These are phyloP conservation scores for Phylloporus sp. DNA, from an alignment of 768 basidiomycete genomes.

Conservation along the genomic window DNA sequence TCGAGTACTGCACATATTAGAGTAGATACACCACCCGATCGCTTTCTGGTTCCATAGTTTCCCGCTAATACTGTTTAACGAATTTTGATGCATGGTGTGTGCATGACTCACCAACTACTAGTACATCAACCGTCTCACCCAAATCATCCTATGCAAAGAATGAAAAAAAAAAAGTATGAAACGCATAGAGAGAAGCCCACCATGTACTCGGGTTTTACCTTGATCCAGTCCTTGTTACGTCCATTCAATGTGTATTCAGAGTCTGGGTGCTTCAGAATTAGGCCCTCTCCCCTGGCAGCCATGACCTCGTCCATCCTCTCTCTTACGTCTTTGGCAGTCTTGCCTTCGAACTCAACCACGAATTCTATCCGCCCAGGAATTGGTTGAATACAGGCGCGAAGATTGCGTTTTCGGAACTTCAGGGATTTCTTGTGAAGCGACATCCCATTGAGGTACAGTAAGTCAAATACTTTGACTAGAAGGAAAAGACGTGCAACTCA, in stretches of 20 bases:
- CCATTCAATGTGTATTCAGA: slow-evolving; percentile 84
- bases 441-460: slow-evolving; percentile 84
- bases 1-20: slow-evolving; percentile 88
- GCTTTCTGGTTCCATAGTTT: slow-evolving; percentile 82
- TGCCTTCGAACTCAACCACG: slow-evolving; percentile 65
- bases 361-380: slow-evolving; percentile 82
- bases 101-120: slow-evolving; percentile 71
- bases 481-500: neutral
- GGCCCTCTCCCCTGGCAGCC: slow-evolving; percentile 82
- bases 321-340: slow-evolving; percentile 77
- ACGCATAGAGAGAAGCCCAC: slow-evolving; percentile 33
- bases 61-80: slow-evolving; percentile 50
- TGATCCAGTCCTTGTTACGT: slow-evolving; percentile 90
- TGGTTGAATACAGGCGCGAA: slow-evolving; percentile 62
- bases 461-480: slow-evolving; percentile 95
- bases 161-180: slow-evolving; percentile 1
- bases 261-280: slow-evolving; percentile 84
- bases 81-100: neutral
- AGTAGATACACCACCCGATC: slow-evolving; percentile 86
- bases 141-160: slow-evolving; percentile 67
- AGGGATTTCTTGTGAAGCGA: slow-evolving; percentile 71
- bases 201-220: slow-evolving; percentile 90
- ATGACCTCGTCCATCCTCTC: slow-evolving; percentile 79
- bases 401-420: slow-evolving; percentile 73
- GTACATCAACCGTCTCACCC: slow-evolving; percentile 88